Base-by-base conservation (phyloP, 768 basidiomycete genomes). In the Lactarius indigo region DNA sequence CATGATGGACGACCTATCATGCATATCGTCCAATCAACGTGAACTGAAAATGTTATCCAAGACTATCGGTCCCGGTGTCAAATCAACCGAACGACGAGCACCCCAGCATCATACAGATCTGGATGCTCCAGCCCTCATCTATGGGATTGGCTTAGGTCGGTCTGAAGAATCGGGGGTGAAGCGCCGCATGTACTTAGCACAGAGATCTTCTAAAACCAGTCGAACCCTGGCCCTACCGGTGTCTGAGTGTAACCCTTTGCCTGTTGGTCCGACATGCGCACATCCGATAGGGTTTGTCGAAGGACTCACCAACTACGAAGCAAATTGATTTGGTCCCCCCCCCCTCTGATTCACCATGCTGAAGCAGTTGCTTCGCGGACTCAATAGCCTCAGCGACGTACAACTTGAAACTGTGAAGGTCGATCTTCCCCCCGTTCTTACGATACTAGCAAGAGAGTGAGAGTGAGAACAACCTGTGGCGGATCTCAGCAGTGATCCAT, bases 291-390 rank as follows among this genome's bases (percentile, higher is more conserved):
- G 20, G 15, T 31, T n/a, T 17, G 20, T 55, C 42, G 35, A 31
- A 31, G 8, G 30, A 18, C 61, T 31, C 39, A 63, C 65, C 65
- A 12, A 66, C 65, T n/a, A 66, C 63, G 61, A 66, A 66, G 35
- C 20, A 57, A n/a, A 66, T n/a, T 50, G 5, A 10, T 23, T 20
- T 13, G 23, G 17, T 42, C 3, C 5, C 13, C 30, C 47, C 47
- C n/a, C n/a, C n/a, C n/a, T n/a, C 39, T 17, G 2, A 18, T 8
- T 12, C n/a, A 5, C 47, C 61, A 33, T 20, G 15, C 35, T 39
- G 18, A 20, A 62, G 9, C 20, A 41, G 26, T 28, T n/a, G 35
- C 26, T 18, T 57, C 20, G 60, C 59, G 9, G 23, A 41, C 15
- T 20, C 5, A 17, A 66, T 12, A 2, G 65, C 65, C n/a, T 66